Conservation (phyloP, 441 rosid genomes). For the Euphorbia schlechtendalii region DNA sequence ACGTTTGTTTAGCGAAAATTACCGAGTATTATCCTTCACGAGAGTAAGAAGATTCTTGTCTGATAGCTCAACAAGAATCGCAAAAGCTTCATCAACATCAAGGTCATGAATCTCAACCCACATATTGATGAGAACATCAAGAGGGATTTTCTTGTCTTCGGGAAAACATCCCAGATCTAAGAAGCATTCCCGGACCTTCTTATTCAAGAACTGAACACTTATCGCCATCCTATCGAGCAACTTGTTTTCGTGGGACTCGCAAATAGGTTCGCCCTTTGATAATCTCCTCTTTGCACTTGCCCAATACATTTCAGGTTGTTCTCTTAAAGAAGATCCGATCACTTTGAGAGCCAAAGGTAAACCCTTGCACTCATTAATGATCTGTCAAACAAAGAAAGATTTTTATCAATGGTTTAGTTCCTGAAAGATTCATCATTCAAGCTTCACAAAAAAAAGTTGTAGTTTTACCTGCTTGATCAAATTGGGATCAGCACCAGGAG, state of each 20-base stretch:
- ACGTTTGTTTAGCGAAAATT: conserved; percentile 4
- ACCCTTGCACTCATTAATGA: conserved; percentile 71
- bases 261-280: conserved; percentile 57
- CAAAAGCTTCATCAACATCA: conserved; percentile 49
- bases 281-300: conserved; percentile 50
- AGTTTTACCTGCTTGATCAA: conserved; percentile 57
- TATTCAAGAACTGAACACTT: conserved; percentile 46
- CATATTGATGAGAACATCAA: conserved; percentile 68
- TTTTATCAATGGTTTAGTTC: too few relatives aligned
- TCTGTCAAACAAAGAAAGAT: conserved; percentile 30
- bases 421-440: neutral
- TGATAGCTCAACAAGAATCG: conserved; percentile 61
- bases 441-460: neutral
- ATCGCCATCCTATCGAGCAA: conserved; percentile 58
- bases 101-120: conserved; percentile 65
- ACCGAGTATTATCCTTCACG: conserved; percentile 75
- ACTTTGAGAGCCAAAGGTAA: conserved; percentile 86
- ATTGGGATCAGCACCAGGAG: conserved; percentile 35
- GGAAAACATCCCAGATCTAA: conserved; percentile 80
- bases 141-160: conserved; percentile 78
- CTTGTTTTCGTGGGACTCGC: conserved; percentile 53
- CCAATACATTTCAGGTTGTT: conserved; percentile 57
- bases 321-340: conserved; percentile 63
- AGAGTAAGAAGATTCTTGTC: conserved; percentile 65
- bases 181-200: conserved; percentile 62